A percentile compares a stretch with the other conserved stretches of the same genome.
Conservation (phyloP, 2,329 filamentous ascomycete species). For the Atkinsonella hypoxylon region DNA sequence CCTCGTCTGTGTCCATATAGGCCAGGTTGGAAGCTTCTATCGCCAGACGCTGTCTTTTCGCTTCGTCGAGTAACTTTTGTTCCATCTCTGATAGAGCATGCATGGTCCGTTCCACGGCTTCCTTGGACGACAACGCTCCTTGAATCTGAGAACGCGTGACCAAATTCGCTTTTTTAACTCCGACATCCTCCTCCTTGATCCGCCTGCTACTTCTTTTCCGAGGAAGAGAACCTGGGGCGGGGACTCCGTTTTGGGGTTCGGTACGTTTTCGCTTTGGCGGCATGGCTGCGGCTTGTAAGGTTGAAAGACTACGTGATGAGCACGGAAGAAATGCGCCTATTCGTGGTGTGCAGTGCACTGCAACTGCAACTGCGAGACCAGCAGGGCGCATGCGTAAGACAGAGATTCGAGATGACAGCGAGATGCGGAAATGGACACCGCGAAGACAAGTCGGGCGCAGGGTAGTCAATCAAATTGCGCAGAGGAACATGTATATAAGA, state of each 20-base stretch:
- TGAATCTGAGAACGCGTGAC: not conserved
- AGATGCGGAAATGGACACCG: not conserved
- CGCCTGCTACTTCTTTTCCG: slow-evolving; percentile 17
- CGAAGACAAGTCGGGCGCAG: not conserved
- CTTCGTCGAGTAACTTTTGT: slow-evolving; percentile 27
- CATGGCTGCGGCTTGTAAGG: slow-evolving; percentile 16
- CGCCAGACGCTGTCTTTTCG: slow-evolving; percentile 34
- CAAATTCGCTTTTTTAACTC: not conserved
- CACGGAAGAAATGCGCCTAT: not conserved
- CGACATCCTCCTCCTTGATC: slow-evolving; percentile 5
- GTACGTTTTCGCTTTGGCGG: slow-evolving; percentile 26
- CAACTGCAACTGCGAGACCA: not conserved
- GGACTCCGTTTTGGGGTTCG: slow-evolving; percentile 9
- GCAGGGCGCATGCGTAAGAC: not conserved
- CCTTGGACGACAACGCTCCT: slow-evolving; percentile 4
- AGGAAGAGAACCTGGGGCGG: slow-evolving; percentile 10
- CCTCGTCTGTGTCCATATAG: not conserved
- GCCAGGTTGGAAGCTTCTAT: slow-evolving; percentile 28
- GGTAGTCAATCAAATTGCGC: not conserved
- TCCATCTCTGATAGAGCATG: slow-evolving; percentile 39
- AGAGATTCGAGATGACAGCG: not conserved
- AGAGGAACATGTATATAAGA: not conserved
- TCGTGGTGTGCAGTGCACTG: not conserved
- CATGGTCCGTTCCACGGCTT: slow-evolving; percentile 27
- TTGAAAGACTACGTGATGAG: not conserved